Conservation (phyloP, 306 rosid species). For the Abrus precatorius region DNA sequence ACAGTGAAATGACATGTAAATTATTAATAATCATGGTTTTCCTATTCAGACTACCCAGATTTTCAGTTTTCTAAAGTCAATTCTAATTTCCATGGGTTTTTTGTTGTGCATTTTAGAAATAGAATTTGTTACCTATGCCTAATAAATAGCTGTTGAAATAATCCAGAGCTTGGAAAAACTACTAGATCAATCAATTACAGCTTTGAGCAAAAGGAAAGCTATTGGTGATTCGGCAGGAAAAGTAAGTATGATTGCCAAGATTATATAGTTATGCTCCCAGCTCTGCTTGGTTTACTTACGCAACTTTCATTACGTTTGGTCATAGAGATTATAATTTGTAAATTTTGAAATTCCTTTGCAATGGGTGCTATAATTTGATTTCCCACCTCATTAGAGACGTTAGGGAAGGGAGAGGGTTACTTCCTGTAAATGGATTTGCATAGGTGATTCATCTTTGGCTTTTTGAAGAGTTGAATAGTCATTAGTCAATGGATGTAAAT, state of each 20-base stretch:
- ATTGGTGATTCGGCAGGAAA: conserved; percentile 51
- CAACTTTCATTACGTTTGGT: conserved; percentile 19
- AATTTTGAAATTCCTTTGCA: conserved; percentile 4
- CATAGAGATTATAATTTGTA: not conserved
- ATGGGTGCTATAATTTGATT: conserved; percentile 16
- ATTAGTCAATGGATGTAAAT: no score
- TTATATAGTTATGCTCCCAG: conserved; percentile 37
- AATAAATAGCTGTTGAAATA: conserved; percentile 38
- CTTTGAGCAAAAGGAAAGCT: conserved; percentile 52
- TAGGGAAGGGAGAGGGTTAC: conserved; percentile 38
- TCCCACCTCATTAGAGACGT: conserved; percentile 12
- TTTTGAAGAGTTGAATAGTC: no score
- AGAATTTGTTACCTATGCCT: conserved; percentile 22
- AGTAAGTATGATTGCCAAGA: conserved; percentile 63
- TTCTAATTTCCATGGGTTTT: conserved; percentile 32
- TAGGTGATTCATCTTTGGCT: no score
- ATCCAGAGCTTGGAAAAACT: conserved; percentile 79
- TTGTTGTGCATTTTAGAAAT: conserved; percentile 34
- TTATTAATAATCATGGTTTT: conserved; percentile 18
- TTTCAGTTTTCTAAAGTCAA: conserved; percentile 1
- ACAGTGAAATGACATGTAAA: not conserved
- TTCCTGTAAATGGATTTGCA: not conserved
- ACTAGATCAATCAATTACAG: conserved; percentile 50
- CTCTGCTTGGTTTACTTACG: conserved; percentile 26
- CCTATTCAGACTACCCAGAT: not conserved